Base-by-base conservation (phyloP, 345 rosid genomes). In the Gossypium stocksii region DNA sequence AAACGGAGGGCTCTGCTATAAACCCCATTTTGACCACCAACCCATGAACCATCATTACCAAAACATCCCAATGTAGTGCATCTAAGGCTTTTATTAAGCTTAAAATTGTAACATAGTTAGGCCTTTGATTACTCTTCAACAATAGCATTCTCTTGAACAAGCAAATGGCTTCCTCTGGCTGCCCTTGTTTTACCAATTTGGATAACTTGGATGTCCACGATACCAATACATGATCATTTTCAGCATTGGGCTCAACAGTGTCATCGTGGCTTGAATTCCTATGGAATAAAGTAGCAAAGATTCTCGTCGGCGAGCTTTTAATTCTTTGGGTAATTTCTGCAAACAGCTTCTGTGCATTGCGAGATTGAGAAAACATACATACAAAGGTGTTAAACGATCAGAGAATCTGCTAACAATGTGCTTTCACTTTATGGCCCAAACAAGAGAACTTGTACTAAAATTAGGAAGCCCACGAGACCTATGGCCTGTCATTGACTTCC, bases 181-280 rank as follows among this genome's bases (percentile, higher is more conserved):
- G 74, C 48, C 76, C 70, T 75, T 54, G 38, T 25, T 56, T 52
- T 12, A 62, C 74, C 56, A 72, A 69, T 41, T 38, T 63, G 52
- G 83, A 80, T 58, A 77, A 63, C 57, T 56, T 75, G 34, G 67
- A 44, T 49, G 83, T 80, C 81, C 83, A 83, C 8, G 62, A 74
- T 56, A 68, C 44, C 20, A 68, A 48, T 38, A 62, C 74, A 63
- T 67, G 2, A 66, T 63, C 77, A 1, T 63, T 69, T 38, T 66
- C 29, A 22, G 54, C 71, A 46, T 3, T 45, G 14, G 71, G 23
- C 4, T 66, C 76, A 22, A 43, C 19, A 29, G 65, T 29, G 11
- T 46, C 58, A 4, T 44, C 76, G 20, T 9, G 71, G 10, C 1
- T 38, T 48, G 27, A 20, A 20, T 56, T 43, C 19, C 41, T 15